Percentiles rank a stretch among this genome's conserved stretches.
These are phyloP conservation scores for Somion occarium DNA, from an alignment of 1,284 basidiomycete genomes.

Conservation along the genomic window DNA sequence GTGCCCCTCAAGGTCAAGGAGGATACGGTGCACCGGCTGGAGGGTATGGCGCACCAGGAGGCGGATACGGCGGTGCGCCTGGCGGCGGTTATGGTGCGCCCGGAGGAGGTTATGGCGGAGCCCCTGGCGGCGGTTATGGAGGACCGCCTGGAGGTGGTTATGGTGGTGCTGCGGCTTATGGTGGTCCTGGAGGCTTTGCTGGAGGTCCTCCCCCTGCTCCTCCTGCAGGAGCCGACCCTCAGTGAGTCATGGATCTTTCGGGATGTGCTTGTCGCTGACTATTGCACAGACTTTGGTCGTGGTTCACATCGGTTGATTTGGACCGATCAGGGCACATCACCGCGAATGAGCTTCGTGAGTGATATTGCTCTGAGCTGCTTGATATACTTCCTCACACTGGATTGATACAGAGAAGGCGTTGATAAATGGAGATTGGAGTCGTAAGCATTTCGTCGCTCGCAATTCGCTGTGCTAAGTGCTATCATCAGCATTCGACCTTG, in stretches of 20 bases:
- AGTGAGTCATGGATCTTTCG: constrained; percentile 40
- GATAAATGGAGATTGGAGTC: constrained; percentile 76
- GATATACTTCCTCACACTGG: constrained; percentile 3
- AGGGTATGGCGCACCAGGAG: constrained; percentile 28
- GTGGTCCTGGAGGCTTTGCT: constrained; percentile 39
- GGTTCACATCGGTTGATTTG: constrained; percentile 68
- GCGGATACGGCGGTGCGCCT: constrained; percentile 22
- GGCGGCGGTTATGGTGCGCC: constrained; percentile 23
- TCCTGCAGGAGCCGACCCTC: constrained; percentile 65
- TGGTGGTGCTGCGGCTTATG: constrained; percentile 18
- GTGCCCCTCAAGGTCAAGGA: constrained; percentile 11
- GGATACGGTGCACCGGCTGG: constrained; percentile 19
- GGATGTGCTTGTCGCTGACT: not conserved
- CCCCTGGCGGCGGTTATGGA: constrained; percentile 24
- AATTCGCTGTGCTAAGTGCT: not conserved
- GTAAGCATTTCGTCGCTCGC: constrained; percentile 35
- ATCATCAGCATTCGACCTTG: constrained; percentile 66
- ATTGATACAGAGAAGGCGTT: constrained; percentile 52
- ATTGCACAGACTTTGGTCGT: constrained; percentile 57
- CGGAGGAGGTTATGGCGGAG: constrained; percentile 6
- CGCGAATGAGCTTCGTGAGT: constrained; percentile 60
- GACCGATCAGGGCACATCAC: constrained; percentile 67
- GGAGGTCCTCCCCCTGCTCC: constrained; percentile 34
- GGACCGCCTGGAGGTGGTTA: constrained; percentile 6
- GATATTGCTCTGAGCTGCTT: constrained; percentile 13